These are phyloP conservation scores for Penicillium nordicum DNA, from an alignment of 2,329 filamentous ascomycete species.

Conservation along the genomic window DNA sequence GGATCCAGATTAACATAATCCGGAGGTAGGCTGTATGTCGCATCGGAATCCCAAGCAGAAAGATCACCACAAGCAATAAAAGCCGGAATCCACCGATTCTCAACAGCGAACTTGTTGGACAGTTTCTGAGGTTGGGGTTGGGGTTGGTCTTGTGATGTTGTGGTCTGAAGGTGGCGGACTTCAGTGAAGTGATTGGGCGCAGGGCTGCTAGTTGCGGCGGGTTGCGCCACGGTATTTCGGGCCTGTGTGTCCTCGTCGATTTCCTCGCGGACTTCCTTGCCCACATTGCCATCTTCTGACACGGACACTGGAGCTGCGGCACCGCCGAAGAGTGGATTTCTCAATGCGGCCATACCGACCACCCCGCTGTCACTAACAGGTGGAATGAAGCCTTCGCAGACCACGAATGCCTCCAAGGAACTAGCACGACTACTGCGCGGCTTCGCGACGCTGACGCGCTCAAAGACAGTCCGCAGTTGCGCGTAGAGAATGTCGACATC, in stretches of 20 bases:
- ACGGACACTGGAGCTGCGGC: slow-evolving; percentile 28
- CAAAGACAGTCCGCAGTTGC: slow-evolving; percentile 88
- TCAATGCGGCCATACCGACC: slow-evolving; percentile 41
- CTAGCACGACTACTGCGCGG: slow-evolving; percentile 91
- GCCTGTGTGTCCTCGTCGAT: slow-evolving; percentile 42
- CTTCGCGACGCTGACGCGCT: slow-evolving; percentile 84
- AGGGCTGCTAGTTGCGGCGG: not conserved
- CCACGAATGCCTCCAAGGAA: slow-evolving; percentile 94
- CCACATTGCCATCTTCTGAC: slow-evolving; percentile 32
- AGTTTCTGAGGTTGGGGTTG: slow-evolving; percentile 20
- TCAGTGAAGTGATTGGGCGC: slow-evolving; percentile 21
- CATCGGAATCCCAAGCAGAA: slow-evolving; percentile 91
- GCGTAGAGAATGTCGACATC: slow-evolving; percentile 96
- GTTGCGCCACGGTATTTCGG: slow-evolving; percentile 6
- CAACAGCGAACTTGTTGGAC: slow-evolving; percentile 33
- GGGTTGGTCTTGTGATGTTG: slow-evolving; percentile 22
- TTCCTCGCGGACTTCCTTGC: slow-evolving; percentile 34
- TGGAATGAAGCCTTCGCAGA: slow-evolving; percentile 89
- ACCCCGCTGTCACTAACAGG: slow-evolving; percentile 47
- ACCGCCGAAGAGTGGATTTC: slow-evolving; percentile 42
- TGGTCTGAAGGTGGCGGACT: slow-evolving; percentile 41
- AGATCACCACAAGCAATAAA: slow-evolving; percentile 97
- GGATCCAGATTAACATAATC: slow-evolving; percentile 85
- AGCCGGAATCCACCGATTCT: slow-evolving; percentile 79
- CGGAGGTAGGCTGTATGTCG: slow-evolving; percentile 84